phyloP scores from a whole-genome alignment of 2,329 filamentous ascomycete genomes.

The Monosporascus sp. region DNA sequence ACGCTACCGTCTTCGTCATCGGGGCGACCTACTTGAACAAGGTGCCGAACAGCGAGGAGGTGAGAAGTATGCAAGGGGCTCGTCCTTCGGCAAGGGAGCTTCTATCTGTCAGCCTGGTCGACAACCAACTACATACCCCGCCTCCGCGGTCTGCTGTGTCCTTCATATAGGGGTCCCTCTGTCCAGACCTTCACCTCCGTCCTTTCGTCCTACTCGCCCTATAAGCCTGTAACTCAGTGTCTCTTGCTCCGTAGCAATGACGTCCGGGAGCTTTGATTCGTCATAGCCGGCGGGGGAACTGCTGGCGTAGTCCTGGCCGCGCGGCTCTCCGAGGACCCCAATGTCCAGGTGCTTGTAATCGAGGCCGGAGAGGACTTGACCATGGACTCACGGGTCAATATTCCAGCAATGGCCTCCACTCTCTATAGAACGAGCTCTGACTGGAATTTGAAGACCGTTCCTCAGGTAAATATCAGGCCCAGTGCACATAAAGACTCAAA shows the following conservation, averaged over 20 bases:
- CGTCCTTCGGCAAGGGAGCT: no score
- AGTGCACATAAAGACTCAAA: neutral
- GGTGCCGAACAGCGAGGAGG: no score
- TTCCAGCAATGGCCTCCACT: neutral
- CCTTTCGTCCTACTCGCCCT: no score
- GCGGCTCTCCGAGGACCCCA: conserved; percentile 2
- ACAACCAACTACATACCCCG: no score
- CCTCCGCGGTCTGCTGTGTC: no score
- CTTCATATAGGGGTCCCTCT: no score
- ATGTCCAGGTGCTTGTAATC: conserved; percentile 1
- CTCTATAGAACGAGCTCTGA: neutral
- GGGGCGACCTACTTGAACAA: no score
- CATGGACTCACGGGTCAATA: neutral
- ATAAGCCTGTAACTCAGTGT: no score
- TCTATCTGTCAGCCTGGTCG: no score
- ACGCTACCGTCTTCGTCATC: no score
- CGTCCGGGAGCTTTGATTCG: neutral
- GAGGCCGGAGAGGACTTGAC: conserved; percentile 2
- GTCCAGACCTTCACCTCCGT: no score
- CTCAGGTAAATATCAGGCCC: neutral
- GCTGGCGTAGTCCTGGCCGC: conserved; percentile 1
- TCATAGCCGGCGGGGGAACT: conserved; percentile 2
- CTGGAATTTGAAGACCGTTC: conserved; percentile 1
- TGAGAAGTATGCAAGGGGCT: no score
- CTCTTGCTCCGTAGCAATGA: neutral